A percentile compares a stretch with the other conserved stretches of the same genome.
phyloP scores from a whole-genome alignment of 2,329 filamentous ascomycete species.

The Cladosporium sp. region DNA sequence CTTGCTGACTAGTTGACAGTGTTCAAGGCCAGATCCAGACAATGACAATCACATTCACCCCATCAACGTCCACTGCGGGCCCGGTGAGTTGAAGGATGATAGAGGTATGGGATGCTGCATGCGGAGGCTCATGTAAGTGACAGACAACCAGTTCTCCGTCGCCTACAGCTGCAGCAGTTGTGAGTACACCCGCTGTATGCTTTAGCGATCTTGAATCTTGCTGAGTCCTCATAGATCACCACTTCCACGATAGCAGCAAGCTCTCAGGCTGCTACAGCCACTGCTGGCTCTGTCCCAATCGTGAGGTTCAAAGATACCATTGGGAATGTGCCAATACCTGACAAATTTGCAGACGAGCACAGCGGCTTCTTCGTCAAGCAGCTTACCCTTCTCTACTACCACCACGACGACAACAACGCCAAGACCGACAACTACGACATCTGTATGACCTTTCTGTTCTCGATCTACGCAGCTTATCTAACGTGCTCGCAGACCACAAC shows the following conservation, averaged over 20 bases:
- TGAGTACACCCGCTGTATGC: neutral
- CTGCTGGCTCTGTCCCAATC: neutral
- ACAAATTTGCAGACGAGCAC: neutral
- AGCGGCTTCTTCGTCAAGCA: neutral
- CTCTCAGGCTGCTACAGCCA: neutral
- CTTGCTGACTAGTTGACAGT: neutral
- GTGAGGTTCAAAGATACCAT: neutral
- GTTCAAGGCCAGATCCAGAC: neutral
- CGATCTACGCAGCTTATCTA: neutral
- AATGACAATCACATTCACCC: neutral
- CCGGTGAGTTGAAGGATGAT: neutral
- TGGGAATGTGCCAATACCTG: neutral
- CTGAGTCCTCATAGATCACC: neutral
- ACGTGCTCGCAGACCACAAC: neutral
- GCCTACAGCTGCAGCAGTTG: neutral
- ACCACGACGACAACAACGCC: neutral
- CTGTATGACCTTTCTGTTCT: neutral
- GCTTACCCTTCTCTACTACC: neutral
- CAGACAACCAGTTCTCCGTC: neutral
- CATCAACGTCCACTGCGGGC: neutral
- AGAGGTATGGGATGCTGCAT: neutral
- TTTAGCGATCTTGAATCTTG: neutral
- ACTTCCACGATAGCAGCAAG: neutral
- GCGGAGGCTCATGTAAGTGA: neutral
- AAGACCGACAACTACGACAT: neutral